Evolutionary conservation across 2,329 filamentous ascomycete species (phyloP).

Genomic region (Thielaviopsis musarum): DNA sequence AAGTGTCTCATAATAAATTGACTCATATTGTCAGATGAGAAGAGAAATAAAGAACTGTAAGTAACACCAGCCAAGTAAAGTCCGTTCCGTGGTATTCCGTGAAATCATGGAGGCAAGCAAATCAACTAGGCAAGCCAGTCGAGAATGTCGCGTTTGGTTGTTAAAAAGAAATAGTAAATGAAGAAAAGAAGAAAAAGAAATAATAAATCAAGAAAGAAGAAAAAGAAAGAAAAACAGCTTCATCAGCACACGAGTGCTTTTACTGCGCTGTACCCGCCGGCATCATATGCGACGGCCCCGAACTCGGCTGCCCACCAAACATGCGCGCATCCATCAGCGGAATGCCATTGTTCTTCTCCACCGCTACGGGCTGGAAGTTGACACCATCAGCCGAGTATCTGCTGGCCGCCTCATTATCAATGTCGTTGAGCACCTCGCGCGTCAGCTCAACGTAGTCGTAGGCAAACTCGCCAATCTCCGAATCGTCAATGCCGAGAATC

Average conservation of each 20-base stretch:
- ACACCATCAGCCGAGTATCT: slow-evolving; percentile 26
- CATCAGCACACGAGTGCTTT: not conserved
- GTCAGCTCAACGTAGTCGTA: slow-evolving; percentile 84
- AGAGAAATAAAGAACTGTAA: not conserved
- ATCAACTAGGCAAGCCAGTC: not conserved
- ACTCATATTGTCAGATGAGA: too few relatives aligned
- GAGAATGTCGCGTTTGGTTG: not conserved
- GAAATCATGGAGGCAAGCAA: not conserved
- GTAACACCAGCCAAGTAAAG: slow-evolving; percentile 4
- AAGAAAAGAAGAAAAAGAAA: too few relatives aligned
- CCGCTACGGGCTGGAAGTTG: slow-evolving; percentile 21
- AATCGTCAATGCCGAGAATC: slow-evolving; percentile 71
- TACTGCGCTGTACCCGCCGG: not conserved
- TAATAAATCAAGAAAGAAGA: not conserved
- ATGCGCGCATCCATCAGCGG: slow-evolving; percentile 29
- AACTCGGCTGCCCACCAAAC: slow-evolving; percentile 19
- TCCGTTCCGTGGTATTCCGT: slow-evolving; percentile 3
- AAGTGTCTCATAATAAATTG: too few relatives aligned
- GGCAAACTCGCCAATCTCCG: slow-evolving; percentile 86
- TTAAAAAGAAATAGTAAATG: not conserved
- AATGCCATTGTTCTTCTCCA: slow-evolving; percentile 31
- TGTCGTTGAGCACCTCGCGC: slow-evolving; percentile 34
- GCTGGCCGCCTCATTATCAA: slow-evolving; percentile 27
- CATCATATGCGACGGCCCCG: slow-evolving; percentile 2
- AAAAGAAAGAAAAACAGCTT: not conserved